Evolutionary conservation across 352 stramenopile species (phyloP).

Genomic region (Pythium grandisporangium): DNA sequence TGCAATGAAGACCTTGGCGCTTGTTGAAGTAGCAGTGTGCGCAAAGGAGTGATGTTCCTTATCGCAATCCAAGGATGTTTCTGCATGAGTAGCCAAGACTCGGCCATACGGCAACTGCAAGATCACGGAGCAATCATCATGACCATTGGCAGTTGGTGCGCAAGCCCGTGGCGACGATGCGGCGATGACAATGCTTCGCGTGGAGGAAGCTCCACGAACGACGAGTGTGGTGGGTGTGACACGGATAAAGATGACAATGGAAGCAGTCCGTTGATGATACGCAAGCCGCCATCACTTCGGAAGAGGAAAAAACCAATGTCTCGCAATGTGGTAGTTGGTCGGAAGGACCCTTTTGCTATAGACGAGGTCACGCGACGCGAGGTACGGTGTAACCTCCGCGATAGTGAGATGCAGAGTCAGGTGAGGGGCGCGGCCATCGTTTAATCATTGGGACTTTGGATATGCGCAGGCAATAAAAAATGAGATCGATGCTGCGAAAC

Average conservation of each 20-base stretch:
- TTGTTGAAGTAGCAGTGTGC: too few relatives aligned
- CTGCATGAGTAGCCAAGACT: too few relatives aligned
- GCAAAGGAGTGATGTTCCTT: too few relatives aligned
- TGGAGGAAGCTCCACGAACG: not conserved
- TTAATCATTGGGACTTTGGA: not conserved
- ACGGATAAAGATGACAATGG: not conserved
- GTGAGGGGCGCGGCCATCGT: not conserved
- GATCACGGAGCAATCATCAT: not conserved
- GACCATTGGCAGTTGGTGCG: not conserved
- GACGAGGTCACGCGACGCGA: not conserved
- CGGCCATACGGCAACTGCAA: not conserved
- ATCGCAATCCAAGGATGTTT: too few relatives aligned
- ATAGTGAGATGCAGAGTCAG: too few relatives aligned
- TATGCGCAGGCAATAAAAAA: conserved; percentile 4
- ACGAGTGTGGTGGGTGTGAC: not conserved
- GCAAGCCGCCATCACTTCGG: not conserved
- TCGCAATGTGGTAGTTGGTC: too few relatives aligned
- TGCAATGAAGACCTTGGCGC: too few relatives aligned
- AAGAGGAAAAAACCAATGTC: not conserved
- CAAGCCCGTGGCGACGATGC: not conserved
- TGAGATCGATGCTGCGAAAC: conserved; percentile 11
- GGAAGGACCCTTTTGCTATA: not conserved
- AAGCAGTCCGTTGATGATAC: too few relatives aligned
- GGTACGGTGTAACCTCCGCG: too few relatives aligned
- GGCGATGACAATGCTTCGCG: not conserved